A percentile compares a stretch with the other conserved stretches of the same genome.
phyloP scores from a whole-genome alignment of 495 filamentous ascomycete species.

The Lophium mytilinum region DNA sequence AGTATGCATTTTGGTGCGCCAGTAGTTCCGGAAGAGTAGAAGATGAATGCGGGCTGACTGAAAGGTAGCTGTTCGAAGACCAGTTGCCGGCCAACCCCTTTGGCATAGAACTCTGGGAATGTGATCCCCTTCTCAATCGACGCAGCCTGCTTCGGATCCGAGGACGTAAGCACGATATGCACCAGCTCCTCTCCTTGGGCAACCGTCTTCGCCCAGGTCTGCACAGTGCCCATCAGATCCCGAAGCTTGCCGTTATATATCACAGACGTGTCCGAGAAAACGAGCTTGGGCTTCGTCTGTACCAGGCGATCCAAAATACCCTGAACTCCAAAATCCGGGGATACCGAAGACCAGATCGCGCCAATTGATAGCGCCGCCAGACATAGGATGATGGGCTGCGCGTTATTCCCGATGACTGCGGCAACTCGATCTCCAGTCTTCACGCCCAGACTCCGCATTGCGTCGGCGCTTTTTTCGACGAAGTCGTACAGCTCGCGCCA shows the following conservation, averaged over 20 bases:
- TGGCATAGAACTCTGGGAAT: not conserved
- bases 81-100: not conserved
- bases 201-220: not conserved
- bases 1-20: conserved; percentile 6
- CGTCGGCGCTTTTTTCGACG: not conserved
- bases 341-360: conserved; percentile 1
- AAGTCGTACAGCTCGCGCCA: not conserved
- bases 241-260: not conserved
- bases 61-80: not conserved
- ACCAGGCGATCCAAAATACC: not conserved
- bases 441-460: not conserved
- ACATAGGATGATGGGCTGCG: not conserved
- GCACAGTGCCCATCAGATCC: not conserved
- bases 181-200: not conserved
- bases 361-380: not conserved
- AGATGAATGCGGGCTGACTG: conserved; percentile 1
- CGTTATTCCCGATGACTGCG: not conserved
- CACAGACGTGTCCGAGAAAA: conserved; percentile 1
- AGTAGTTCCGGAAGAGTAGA: conserved; percentile 2
- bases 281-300: not conserved
- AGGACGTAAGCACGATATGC: not conserved
- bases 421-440: not conserved
- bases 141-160: not conserved
- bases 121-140: not conserved
- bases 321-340: conserved; percentile 4